A percentile compares a stretch with the other conserved stretches of the same genome.
phyloP scores from a whole-genome alignment of 306 rosid genomes.

The Ziziphus jujuba region DNA sequence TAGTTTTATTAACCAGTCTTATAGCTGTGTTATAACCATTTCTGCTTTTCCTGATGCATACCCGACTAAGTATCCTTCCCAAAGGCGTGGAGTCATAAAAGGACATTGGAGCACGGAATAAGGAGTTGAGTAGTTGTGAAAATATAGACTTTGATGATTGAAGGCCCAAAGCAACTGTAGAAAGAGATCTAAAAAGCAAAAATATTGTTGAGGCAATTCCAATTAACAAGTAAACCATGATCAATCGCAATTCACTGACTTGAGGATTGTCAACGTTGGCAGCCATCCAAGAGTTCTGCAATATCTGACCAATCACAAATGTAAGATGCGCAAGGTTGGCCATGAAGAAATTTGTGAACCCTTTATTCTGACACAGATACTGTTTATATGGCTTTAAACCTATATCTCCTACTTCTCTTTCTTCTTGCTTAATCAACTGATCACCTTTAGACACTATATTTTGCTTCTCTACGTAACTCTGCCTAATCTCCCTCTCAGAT shows the following conservation, averaged over 20 bases:
- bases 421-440: conserved; percentile 83
- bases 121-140: conserved; percentile 65
- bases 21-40: background rate
- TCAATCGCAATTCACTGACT: conserved; percentile 57
- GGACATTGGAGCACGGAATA: conserved; percentile 81
- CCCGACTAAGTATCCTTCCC: conserved; percentile 93
- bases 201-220: conserved; percentile 51
- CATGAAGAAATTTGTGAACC: conserved; percentile 51
- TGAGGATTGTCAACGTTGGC: conserved; percentile 65
- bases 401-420: conserved; percentile 73
- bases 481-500: conserved; percentile 50
- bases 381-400: conserved; percentile 72
- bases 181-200: conserved; percentile 55
- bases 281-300: conserved; percentile 93
- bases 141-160: conserved; percentile 75
- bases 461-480: conserved; percentile 41
- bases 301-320: conserved; percentile 55
- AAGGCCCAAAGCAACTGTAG: conserved; percentile 54
- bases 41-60: conserved; percentile 42
- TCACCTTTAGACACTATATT: conserved; percentile 44
- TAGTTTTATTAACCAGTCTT: conserved; percentile 9
- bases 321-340: conserved; percentile 42
- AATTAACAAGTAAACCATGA: conserved; percentile 64
- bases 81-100: conserved; percentile 95
- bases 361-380: conserved; percentile 79